Evolutionary conservation across 495 filamentous ascomycete genomes (phyloP), one percentile per base, ranked within the genome.

Genomic region (Chaetomium cochliodes): DNA sequence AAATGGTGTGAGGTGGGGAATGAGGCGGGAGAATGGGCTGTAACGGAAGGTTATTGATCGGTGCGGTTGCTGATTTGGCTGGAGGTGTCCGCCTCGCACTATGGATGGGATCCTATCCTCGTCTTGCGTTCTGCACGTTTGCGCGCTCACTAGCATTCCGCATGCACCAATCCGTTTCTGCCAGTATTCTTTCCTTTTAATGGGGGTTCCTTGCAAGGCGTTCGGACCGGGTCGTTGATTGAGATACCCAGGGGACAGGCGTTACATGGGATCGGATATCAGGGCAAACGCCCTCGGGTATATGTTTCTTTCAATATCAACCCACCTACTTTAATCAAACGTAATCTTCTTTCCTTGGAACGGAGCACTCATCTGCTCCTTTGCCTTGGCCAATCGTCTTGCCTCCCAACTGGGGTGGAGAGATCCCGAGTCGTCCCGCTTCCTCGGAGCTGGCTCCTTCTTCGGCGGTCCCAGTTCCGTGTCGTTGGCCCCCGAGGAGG

Each of bases 401-500:
- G 94, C 94, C 76, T 91, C 89, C 94, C 94, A 98, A 59, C 89
- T 93, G 12, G 94, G 94, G 85, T 98, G 94, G 69, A 98, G 73
- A 8, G 87, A 70, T 0, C 86, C 85, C 1, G 73, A 80, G 72
- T 88, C 90, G 68, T 88, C 82, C 58, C 84, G 78, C 69, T 82
- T 85, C 69, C 56, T 41, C 47, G 50, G 26, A 42, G 41, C 28
- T 46, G 47, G 52, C 53, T 25, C 42, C 37, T 56, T 64, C 60
- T 67, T 51, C 18, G 39, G 50, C 18, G 58, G 22, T 8, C 26
- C 54, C 54, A 49, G 22, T 49, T 12, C 60, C 60, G 51, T 65
- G 44, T 62, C 70, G 47, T 58, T 60, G 37, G 33, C 66, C 55
- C 18, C 64, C 9, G 59, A 28, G 7, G 44, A 28, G 7, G 44